Evolutionary conservation across 495 filamentous ascomycete genomes (phyloP), one percentile per base, ranked within the genome.

Genomic region (Aspergillus heteromorphus): DNA sequence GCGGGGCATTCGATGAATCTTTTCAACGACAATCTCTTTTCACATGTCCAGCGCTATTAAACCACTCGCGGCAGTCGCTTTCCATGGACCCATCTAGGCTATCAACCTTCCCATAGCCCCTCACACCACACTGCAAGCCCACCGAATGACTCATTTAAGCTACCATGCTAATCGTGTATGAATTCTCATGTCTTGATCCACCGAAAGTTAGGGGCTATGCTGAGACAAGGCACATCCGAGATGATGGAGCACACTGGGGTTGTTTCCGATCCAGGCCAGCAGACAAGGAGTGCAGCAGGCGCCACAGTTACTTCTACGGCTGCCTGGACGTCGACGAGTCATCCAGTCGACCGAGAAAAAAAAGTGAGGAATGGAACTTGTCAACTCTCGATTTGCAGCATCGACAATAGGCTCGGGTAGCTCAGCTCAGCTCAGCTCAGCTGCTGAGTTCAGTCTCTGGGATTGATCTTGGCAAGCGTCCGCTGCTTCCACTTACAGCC

Each of bases 201-300:
- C 18, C 4, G 13, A 29, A 47, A 17, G 23, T 16, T 21, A 47
- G 27, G 19, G n/a, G 27, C 17, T 21, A 27, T 29, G 27, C 43
- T 47, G 19, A n/a, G 11, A 27, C 21, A 47, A 29, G 23, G 14
- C 43, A 29, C 17, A 47, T 16, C 21, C 43, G 23, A 47, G 21
- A 23, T 47, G 19, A 47, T 47, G 43, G 21, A 47, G 43, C 43
- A 29, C 23, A 20, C 16, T 13, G 23, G 27, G 13, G 11, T 16
- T 9, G 19, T 25, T n/a, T 9, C 43, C 18, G 27, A 45, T 47
- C n/a, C 13, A 56, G 34, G 48, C 43, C 27, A 42, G 20, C 34
- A 49, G 27, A 48, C 53, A 42, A 55, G 53, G 53, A 47, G 42
- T 55, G 47, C 45, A 34, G 40, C 55, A 43, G 56, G 51, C 56